Conservation (phyloP, 768 basidiomycete genomes). For the Rubroboletus pulcherrimus region DNA sequence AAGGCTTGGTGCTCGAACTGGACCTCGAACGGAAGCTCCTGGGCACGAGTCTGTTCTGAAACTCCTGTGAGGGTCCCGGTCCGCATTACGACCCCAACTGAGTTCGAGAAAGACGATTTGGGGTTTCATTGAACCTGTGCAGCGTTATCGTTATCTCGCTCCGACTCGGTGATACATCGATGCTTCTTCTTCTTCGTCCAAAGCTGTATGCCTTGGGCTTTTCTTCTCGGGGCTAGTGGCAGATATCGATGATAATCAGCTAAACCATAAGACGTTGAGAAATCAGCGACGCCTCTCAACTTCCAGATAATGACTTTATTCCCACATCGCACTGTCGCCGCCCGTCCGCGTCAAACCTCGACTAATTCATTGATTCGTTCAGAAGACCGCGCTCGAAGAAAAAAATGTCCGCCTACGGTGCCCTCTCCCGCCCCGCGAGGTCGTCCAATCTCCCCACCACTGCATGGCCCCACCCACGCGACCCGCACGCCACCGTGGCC, state of each 20-base stretch:
- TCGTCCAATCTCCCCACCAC: conserved; percentile 42
- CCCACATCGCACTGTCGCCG: conserved; percentile 1
- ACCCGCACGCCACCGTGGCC: conserved; percentile 19
- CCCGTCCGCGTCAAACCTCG: not conserved
- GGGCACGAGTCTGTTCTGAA: conserved; percentile 39
- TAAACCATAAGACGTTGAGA: not conserved
- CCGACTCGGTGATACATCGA: not conserved
- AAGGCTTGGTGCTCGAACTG: conserved; percentile 51
- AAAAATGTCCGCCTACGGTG: conserved; percentile 68
- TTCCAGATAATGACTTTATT: not conserved
- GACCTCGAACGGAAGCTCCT: conserved; percentile 51
- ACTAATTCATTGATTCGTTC: not conserved
- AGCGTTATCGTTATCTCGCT: not conserved
- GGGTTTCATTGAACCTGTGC: not conserved
- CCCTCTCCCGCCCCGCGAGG: conserved; percentile 38
- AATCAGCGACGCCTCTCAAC: not conserved
- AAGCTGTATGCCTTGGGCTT: not conserved
- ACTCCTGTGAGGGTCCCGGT: not conserved
- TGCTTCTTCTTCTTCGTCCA: not conserved
- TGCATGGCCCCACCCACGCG: conserved; percentile 39
- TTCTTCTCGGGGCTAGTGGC: not conserved
- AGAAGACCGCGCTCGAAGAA: not conserved
- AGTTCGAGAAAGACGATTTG: not conserved
- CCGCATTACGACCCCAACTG: not conserved
- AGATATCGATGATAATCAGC: not conserved